Evolutionary conservation across 371 early-diverging fungal species (phyloP).

Genomic region (Zychaea mexicana): DNA sequence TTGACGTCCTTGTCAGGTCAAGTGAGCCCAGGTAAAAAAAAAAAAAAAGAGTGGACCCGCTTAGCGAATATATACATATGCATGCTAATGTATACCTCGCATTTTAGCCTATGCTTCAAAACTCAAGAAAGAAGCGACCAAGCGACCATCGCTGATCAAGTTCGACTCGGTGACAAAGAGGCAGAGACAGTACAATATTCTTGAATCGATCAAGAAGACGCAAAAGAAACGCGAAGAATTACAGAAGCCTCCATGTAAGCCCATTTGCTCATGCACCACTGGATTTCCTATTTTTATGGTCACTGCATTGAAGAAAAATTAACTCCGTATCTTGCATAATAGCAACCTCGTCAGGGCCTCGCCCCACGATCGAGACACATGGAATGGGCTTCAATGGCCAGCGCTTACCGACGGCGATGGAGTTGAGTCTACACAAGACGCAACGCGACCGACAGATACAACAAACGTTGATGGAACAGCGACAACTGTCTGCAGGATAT

Average conservation of each 20-base stretch:
- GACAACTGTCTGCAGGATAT: conserved; percentile 63
- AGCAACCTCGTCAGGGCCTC: conserved; percentile 36
- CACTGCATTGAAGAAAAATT: neutral
- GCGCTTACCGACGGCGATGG: conserved; percentile 67
- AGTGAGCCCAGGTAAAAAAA: conserved; percentile 50
- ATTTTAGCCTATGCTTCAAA: conserved; percentile 26
- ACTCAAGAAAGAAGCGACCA: conserved; percentile 30
- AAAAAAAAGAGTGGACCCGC: no score
- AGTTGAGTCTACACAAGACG: conserved; percentile 71
- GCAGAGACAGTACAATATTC: conserved; percentile 39
- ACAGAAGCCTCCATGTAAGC: conserved; percentile 34
- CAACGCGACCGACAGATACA: conserved; percentile 74
- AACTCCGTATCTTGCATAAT: no score
- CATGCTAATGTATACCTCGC: conserved; percentile 30
- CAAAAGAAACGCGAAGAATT: conserved; percentile 51
- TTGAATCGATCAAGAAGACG: conserved; percentile 54
- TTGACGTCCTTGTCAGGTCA: conserved; percentile 48
- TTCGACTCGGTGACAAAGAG: conserved; percentile 46
- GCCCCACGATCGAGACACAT: conserved; percentile 48
- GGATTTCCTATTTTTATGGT: neutral
- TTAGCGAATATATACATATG: neutral
- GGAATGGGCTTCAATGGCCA: conserved; percentile 50
- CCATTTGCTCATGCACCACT: neutral
- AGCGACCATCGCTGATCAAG: conserved; percentile 29
- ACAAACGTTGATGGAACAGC: conserved; percentile 69